phyloP scores from a whole-genome alignment of 371 early-diverging fungal species.

The Haplosporangium sp. region DNA sequence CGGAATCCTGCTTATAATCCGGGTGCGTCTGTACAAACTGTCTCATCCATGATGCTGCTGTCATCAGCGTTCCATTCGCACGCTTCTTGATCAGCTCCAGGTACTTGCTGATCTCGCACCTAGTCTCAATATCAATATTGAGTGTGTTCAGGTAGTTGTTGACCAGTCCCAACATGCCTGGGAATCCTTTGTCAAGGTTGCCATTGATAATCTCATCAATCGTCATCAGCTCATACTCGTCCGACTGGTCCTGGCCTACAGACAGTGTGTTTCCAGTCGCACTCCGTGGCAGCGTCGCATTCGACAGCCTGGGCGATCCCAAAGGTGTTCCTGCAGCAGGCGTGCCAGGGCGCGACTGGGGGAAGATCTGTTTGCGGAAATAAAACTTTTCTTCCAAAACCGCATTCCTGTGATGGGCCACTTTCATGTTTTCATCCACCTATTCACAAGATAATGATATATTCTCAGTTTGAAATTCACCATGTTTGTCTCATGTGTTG shows the following conservation, averaged over 20 bases:
- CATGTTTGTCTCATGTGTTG: not conserved
- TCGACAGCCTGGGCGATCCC: constrained; percentile 34
- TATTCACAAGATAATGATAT: constrained; percentile 25
- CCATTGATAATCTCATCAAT: constrained; percentile 97
- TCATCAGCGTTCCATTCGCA: constrained; percentile 87
- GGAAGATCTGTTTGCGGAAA: constrained; percentile 88
- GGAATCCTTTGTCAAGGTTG: constrained; percentile 74
- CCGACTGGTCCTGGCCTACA: constrained; percentile 49
- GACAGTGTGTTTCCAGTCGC: constrained; percentile 5
- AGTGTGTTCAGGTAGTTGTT: constrained; percentile 83
- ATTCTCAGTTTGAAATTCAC: no score
- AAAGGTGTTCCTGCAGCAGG: constrained; percentile 45
- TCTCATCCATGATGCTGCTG: constrained; percentile 93
- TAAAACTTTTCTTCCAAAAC: constrained; percentile 86
- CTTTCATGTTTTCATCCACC: constrained; percentile 96
- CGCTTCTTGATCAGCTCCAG: constrained; percentile 85
- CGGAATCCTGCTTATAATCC: constrained; percentile 92
- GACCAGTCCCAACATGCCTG: constrained; percentile 89
- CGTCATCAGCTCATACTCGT: constrained; percentile 82
- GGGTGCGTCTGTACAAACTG: constrained; percentile 91
- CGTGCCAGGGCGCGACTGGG: constrained; percentile 55
- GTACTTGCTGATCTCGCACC: constrained; percentile 78
- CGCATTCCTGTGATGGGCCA: constrained; percentile 90
- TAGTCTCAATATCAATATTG: constrained; percentile 73
- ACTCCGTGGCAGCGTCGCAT: constrained; percentile 29